Conservation (phyloP, 1,139 yeast species). For the Petasospora fabianii region DNA sequence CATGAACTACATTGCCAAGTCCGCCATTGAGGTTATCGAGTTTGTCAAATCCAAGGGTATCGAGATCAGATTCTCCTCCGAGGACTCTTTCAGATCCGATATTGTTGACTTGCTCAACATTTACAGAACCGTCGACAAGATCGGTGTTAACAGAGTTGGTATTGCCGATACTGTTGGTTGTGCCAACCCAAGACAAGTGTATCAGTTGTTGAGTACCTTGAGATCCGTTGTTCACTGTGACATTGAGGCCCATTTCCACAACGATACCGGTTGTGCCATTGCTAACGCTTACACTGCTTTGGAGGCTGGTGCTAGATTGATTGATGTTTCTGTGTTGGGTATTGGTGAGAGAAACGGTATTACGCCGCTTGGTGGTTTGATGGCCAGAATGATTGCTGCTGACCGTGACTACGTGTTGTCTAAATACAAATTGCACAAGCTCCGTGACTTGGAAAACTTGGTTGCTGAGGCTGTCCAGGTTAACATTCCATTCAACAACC, state of each 20-base stretch:
- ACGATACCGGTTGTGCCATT: slow-evolving; percentile 98
- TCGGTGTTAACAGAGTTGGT: slow-evolving; percentile 98
- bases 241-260: slow-evolving; percentile 98
- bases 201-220: slow-evolving; percentile 91
- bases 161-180: slow-evolving; percentile 99
- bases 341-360: slow-evolving; percentile 99
- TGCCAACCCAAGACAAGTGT: slow-evolving; percentile 98
- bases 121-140: slow-evolving; percentile 94
- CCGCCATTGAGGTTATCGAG: slow-evolving; percentile 95
- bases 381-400: slow-evolving; percentile 99
- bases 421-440: slow-evolving; percentile 93
- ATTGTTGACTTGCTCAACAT: slow-evolving; percentile 92
- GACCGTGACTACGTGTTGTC: slow-evolving; percentile 94
- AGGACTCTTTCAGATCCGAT: slow-evolving; percentile 97
- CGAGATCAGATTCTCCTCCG: slow-evolving; percentile 94
- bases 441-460: slow-evolving; percentile 91
- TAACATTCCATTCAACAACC: slow-evolving; percentile 96
- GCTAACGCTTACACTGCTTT: slow-evolving; percentile 97
- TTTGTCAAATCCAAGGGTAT: slow-evolving; percentile 96
- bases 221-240: slow-evolving; percentile 94
- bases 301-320: slow-evolving; percentile 95
- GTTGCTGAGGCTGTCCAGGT: slow-evolving; percentile 98
- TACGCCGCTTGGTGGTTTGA: slow-evolving; percentile 94
- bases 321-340: slow-evolving; percentile 94
- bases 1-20: slow-evolving; percentile 96